Evolutionary conservation across 805 yeast species (phyloP).

Genomic region (Komagataella mondaviorum): DNA sequence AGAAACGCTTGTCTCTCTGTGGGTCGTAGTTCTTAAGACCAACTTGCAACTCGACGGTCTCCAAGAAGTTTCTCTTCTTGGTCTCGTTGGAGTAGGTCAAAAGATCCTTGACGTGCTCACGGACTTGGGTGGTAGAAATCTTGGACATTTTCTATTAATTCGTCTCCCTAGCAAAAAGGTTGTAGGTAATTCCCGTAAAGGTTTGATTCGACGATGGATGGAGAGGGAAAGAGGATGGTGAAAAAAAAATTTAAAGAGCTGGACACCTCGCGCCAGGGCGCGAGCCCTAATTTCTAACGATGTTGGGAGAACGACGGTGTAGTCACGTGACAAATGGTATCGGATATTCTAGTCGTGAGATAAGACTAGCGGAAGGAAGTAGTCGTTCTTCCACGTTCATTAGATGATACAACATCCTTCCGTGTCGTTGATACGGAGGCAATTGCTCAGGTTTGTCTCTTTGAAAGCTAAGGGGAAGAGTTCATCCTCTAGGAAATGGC

Average conservation of each 20-base stretch:
- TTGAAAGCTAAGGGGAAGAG: not conserved
- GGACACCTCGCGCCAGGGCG: not conserved
- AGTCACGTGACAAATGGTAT: not conserved
- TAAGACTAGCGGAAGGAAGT: not conserved
- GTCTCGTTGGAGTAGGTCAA: conserved; percentile 82
- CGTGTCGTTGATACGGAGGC: not conserved
- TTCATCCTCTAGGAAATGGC: conserved; percentile 57
- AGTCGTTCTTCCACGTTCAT: not conserved
- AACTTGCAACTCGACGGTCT: conserved; percentile 98
- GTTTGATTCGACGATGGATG: conserved; percentile 38
- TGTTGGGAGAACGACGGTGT: not conserved
- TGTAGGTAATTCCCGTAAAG: conserved; percentile 22
- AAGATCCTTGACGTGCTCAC: conserved; percentile 91
- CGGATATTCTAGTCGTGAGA: not conserved
- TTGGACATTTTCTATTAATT: conserved; percentile 55
- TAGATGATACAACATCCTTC: not conserved
- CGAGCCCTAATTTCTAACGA: not conserved
- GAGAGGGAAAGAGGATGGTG: conserved; percentile 1
- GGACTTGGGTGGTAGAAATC: conserved; percentile 84
- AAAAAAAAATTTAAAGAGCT: not conserved
- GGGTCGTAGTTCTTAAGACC: conserved; percentile 99
- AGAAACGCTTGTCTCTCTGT: conserved; percentile 99
- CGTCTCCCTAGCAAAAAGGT: conserved; percentile 66
- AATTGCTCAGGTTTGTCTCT: not conserved
- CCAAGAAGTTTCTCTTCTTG: conserved; percentile 99